Conservation (phyloP, 129 eudicot genomes). For the Pulicaria dysenterica region DNA sequence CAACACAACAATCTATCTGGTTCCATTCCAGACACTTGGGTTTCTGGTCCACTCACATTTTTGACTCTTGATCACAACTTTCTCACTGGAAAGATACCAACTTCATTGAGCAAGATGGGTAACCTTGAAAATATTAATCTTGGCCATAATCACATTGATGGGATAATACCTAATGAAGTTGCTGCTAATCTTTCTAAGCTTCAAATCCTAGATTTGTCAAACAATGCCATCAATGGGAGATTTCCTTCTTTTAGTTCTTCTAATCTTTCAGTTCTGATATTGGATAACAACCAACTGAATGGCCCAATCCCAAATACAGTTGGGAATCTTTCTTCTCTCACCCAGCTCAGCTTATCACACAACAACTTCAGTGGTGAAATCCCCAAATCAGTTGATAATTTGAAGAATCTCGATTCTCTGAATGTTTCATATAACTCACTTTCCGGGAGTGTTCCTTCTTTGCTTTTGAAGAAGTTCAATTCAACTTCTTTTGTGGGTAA, state of each 20-base stretch:
- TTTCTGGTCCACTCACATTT: conserved; percentile 41
- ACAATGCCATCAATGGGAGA: conserved; percentile 64
- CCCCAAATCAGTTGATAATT: conserved; percentile 50
- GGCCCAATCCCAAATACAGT: conserved; percentile 54
- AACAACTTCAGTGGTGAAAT: conserved; percentile 73
- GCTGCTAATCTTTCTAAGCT: conserved; percentile 50
- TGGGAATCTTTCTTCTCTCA: conserved; percentile 48
- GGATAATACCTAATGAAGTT: conserved; percentile 53
- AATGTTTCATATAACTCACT: conserved; percentile 72
- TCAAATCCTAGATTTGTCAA: conserved; percentile 58
- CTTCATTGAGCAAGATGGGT: conserved; percentile 57
- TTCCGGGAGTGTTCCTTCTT: conserved; percentile 71
- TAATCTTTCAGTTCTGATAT: conserved; percentile 46
- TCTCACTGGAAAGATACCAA: conserved; percentile 65
- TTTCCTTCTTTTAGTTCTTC: conserved; percentile 50
- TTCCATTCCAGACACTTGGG: conserved; percentile 70
- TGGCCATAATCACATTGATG: conserved; percentile 66
- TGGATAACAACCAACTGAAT: conserved; percentile 51
- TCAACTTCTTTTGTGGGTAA: conserved; percentile 83
- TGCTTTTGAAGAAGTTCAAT: conserved; percentile 61
- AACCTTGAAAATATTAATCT: conserved; percentile 58
- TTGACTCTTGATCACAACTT: conserved; percentile 74
- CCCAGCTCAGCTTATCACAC: conserved; percentile 56
- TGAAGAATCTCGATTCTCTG: conserved; percentile 52
- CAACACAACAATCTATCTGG: conserved; percentile 82